Evolutionary conservation across 176 grass and related monocot species (phyloP).

Genomic region (Carex pumila): DNA sequence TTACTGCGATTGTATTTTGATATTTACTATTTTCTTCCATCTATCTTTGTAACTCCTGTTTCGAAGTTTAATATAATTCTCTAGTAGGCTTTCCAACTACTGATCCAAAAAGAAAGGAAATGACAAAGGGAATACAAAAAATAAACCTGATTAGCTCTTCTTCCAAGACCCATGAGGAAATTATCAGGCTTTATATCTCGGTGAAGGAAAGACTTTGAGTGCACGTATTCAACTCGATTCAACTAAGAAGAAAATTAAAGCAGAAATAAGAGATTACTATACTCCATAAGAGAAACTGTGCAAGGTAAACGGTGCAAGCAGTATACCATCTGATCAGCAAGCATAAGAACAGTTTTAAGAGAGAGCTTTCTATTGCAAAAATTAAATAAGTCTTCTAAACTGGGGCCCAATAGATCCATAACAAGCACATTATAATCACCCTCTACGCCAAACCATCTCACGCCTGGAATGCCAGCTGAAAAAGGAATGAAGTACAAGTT

Average conservation of each 20-base stretch:
- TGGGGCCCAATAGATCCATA: constrained; percentile 76
- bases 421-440: constrained; percentile 94
- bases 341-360: constrained; percentile 89
- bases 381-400: constrained; percentile 82
- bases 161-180: constrained; percentile 88
- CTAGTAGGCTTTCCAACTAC: background rate
- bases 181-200: constrained; percentile 96
- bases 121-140: background rate
- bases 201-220: constrained; percentile 79
- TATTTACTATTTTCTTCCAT: background rate
- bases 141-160: constrained; percentile 59
- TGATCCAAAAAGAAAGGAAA: background rate
- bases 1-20: background rate
- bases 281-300: background rate
- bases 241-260: constrained; percentile 37
- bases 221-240: constrained; percentile 72
- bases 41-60: background rate
- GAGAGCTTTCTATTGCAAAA: constrained; percentile 83
- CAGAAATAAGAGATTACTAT: constrained; percentile 9
- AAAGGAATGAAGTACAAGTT: background rate
- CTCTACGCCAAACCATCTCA: constrained; percentile 90
- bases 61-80: background rate
- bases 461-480: constrained; percentile 73
- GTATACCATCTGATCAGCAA: constrained; percentile 85
- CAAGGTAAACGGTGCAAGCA: background rate